Base-by-base conservation (phyloP, 1,284 basidiomycete species). In the Austroboletus novae-zelandiae region DNA sequence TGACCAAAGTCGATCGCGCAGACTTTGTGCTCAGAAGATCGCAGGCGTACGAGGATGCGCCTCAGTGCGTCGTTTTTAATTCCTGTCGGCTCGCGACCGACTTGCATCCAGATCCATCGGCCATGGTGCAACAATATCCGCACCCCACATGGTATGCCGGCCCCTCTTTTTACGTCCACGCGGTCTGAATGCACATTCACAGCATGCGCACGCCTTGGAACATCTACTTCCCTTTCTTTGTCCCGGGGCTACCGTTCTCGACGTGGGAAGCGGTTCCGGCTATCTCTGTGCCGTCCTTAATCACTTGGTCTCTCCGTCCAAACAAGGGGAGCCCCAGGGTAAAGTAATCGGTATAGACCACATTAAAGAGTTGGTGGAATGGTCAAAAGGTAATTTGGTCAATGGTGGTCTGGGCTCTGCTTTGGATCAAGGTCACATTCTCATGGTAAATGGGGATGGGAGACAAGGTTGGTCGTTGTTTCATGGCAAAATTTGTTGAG, bases 331-430 rank as follows among this genome's bases (percentile, higher is more conserved):
- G 1, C 66, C 70, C 7, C 65, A 65, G 36, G 89, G 86, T 8
- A 85, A 75, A 54, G 87, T 98, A 4, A 75, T 97, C 13, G 95
- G 94, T 2, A 91, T 99, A 56, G 96, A 99, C 48, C 96, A 99
- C 67, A 85, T 99, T 56, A 76, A 80, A 0, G 83, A 86, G 57
- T 78, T 97, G 10, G 83, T 86, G 2, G 78, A 88, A 5, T 82
- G 84, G 75, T 89, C 89, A 0, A 68, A 77, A 8, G 56, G 67
- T 17, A 98, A 97, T 61, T 70, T 98, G 11, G 69, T 68, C 35
- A 75, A 73, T 10, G 91, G 94, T 59, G 90, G 89, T 0, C 70
- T 89, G 1, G 76, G 73, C 0, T 55, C 67, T 1, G 79, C 77
- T 0, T 41, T 92, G 27, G 72, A 81, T 2, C 63, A 69, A 15